phyloP scores from a whole-genome alignment of 768 basidiomycete species.

The Trametes gibbosa region DNA sequence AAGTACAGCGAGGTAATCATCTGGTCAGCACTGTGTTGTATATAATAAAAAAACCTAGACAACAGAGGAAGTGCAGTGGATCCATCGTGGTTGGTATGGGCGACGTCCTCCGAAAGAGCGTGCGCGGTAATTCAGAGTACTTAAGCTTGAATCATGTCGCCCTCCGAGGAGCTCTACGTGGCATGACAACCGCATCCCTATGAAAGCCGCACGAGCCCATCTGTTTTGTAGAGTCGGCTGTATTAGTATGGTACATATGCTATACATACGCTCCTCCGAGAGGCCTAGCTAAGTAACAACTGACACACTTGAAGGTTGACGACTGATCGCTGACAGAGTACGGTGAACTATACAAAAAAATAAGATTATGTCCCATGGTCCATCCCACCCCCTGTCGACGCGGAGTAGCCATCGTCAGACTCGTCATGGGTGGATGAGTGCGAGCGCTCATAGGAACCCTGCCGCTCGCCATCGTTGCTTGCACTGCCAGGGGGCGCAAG shows the following conservation, averaged over 20 bases:
- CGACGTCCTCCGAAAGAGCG: no score
- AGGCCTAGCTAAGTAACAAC: not conserved
- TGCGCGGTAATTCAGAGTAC: no score
- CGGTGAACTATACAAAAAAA: not conserved
- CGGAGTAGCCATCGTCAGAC: slow-evolving; percentile 7
- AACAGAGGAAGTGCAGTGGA: no score
- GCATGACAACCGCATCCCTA: no score
- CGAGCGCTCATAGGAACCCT: slow-evolving; percentile 3
- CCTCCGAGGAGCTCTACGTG: no score
- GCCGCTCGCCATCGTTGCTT: slow-evolving; percentile 10
- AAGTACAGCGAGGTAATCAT: no score
- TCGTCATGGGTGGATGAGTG: slow-evolving; percentile 15
- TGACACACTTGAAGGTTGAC: not conserved
- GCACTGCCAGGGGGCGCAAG: slow-evolving; percentile 14
- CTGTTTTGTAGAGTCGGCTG: not conserved
- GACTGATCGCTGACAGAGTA: not conserved
- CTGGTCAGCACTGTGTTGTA: no score
- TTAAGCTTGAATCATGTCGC: no score
- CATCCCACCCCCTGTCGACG: not conserved
- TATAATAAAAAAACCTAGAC: no score
- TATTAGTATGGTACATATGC: slow-evolving; percentile 6
- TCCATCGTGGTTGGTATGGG: no score
- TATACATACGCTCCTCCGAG: slow-evolving; percentile 13
- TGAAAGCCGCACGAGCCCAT: no score
- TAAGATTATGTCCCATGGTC: slow-evolving; percentile 8